phyloP scores from a whole-genome alignment of 352 stramenopile species.

The Pythium volutum region DNA sequence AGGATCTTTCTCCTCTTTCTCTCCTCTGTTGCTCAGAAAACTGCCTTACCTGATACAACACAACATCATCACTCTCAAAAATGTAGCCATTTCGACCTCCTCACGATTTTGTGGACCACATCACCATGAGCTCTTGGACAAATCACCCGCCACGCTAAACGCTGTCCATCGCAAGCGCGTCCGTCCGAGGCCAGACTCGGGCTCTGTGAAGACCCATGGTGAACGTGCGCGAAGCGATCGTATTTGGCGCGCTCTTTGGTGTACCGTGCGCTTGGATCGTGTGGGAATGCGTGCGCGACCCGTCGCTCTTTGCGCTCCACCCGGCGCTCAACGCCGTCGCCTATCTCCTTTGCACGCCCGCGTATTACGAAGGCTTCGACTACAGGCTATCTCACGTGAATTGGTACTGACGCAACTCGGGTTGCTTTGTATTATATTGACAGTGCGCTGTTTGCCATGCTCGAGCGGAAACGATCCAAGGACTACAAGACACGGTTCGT shows the following conservation, averaged over 20 bases:
- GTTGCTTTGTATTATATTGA: neutral
- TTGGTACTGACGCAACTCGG: too few species aligned
- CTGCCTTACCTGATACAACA: neutral
- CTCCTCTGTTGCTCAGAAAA: neutral
- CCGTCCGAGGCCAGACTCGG: neutral
- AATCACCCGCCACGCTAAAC: neutral
- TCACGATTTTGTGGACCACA: constrained; percentile 14
- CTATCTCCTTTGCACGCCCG: constrained; percentile 49
- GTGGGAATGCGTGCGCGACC: constrained; percentile 40
- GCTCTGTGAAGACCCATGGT: neutral
- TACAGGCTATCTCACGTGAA: too few species aligned
- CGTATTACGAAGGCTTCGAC: too few species aligned
- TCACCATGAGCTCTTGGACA: neutral
- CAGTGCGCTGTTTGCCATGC: constrained; percentile 54
- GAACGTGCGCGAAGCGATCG: constrained; percentile 19
- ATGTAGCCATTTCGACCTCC: neutral
- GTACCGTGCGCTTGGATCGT: constrained; percentile 43
- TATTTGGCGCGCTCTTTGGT: constrained; percentile 48
- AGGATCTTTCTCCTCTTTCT: neutral
- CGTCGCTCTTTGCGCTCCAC: constrained; percentile 54
- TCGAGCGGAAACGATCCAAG: constrained; percentile 43
- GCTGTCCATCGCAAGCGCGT: neutral
- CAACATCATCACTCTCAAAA: neutral
- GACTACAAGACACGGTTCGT: constrained; percentile 39
- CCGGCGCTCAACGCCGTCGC: constrained; percentile 49